These are phyloP conservation scores for Phaffia tasmanica DNA, from an alignment of 768 basidiomycete species.

Conservation along the genomic window DNA sequence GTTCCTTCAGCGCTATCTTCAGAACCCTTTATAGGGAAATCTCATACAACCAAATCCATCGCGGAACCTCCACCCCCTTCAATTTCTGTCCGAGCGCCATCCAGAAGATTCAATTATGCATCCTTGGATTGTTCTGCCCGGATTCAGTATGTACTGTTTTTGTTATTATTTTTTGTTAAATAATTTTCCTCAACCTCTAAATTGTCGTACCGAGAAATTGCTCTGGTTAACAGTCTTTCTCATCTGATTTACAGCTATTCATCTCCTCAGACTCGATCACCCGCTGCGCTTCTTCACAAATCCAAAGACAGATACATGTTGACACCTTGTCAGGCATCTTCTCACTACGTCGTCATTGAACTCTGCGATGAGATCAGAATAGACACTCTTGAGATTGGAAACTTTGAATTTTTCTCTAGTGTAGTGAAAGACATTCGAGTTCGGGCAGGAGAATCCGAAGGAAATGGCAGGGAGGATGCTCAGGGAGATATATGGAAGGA, in stretches of 20 bases:
- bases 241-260: constrained; percentile 40
- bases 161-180: neutral
- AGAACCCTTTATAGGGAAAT: neutral
- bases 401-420: constrained; percentile 96
- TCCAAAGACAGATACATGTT: constrained; percentile 96
- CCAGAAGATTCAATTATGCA: constrained; percentile 75
- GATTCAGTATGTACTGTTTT: constrained; percentile 46
- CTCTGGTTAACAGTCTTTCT: neutral
- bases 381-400: constrained; percentile 89
- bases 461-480: constrained; percentile 32
- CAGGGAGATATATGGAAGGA: constrained; percentile 50
- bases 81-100: constrained; percentile 2
- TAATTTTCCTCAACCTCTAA: neutral
- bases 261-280: constrained; percentile 68
- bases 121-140: constrained; percentile 84
- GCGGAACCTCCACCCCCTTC: neutral
- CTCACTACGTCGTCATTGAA: constrained; percentile 78
- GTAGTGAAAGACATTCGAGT: constrained; percentile 87
- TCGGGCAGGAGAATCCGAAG: constrained; percentile 49
- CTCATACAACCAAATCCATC: neutral
- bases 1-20: neutral
- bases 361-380: constrained; percentile 95
- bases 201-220: neutral
- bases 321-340: constrained; percentile 61
- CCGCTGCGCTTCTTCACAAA: constrained; percentile 69